A percentile compares a stretch with the other conserved stretches of the same genome.
Evolutionary conservation across 2,329 filamentous ascomycete species (phyloP).

Genomic region (Neonectria punicea): DNA sequence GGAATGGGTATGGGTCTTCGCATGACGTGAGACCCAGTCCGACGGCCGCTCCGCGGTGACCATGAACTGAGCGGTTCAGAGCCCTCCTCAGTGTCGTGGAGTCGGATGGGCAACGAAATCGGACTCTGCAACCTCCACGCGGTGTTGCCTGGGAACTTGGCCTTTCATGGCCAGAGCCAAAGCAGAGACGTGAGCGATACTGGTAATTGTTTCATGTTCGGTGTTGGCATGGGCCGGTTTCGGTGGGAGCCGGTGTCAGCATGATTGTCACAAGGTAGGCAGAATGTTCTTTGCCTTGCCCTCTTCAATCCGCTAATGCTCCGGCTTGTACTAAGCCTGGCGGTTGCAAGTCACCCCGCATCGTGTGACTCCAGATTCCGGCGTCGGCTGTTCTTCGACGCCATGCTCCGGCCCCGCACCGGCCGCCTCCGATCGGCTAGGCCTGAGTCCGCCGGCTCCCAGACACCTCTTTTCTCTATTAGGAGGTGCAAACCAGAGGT

Average conservation of each 20-base stretch:
- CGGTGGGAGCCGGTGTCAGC: too few relatives aligned
- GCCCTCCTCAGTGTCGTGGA: not conserved
- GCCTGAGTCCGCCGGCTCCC: not conserved
- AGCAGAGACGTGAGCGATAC: not conserved
- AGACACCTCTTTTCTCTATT: not conserved
- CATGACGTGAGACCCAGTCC: not conserved
- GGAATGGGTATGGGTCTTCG: not conserved
- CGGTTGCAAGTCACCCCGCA: not conserved
- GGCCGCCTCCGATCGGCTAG: conserved; percentile 18
- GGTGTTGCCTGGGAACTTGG: conserved; percentile 6
- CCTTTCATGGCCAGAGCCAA: not conserved
- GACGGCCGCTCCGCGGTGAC: not conserved
- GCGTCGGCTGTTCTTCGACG: not conserved
- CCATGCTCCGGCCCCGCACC: conserved; percentile 23
- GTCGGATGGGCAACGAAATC: not conserved
- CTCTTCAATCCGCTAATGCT: not conserved
- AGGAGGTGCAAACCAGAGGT: too few relatives aligned
- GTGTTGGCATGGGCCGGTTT: too few relatives aligned
- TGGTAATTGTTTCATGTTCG: too few relatives aligned
- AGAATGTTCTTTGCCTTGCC: not conserved
- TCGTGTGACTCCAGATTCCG: not conserved
- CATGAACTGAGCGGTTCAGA: not conserved
- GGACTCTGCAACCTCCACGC: conserved; percentile 5
- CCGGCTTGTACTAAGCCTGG: not conserved
- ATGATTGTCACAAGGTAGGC: too few relatives aligned